Conservation (phyloP, 2,329 filamentous ascomycete species). For the Nannizziopsis barbatae region DNA sequence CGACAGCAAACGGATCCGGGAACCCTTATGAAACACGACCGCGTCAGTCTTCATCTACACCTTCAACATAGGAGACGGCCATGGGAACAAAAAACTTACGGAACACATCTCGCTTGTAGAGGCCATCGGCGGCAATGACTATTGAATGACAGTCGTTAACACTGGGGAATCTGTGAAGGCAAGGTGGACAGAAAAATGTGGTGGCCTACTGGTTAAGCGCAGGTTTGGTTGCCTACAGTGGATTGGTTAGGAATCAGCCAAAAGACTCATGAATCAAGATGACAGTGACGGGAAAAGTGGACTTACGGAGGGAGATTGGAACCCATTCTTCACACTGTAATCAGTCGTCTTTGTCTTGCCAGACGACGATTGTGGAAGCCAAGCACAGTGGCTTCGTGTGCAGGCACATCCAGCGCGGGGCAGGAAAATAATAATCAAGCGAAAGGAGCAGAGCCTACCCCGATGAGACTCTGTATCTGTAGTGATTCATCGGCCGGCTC, state of each 20-base stretch:
- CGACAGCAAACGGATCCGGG: constrained; percentile 93
- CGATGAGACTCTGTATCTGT: background rate
- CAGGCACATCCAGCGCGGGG: constrained; percentile 8
- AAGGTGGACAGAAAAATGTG: constrained; percentile 20
- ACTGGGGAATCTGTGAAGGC: constrained; percentile 15
- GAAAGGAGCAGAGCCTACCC: background rate
- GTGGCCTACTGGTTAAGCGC: constrained; percentile 70
- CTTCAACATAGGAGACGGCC: background rate
- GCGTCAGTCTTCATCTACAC: constrained; percentile 3
- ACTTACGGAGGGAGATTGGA: constrained; percentile 55
- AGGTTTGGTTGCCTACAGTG: constrained; percentile 64
- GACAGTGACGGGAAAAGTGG: constrained; percentile 13
- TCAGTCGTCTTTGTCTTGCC: constrained; percentile 4
- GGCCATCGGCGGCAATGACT: constrained; percentile 97
- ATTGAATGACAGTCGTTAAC: constrained; percentile 16
- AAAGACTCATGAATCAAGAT: constrained; percentile 12
- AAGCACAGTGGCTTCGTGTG: constrained; percentile 5
- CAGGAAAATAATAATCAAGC: background rate
- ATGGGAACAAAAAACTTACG: constrained; percentile 52
- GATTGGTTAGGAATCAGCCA: background rate
- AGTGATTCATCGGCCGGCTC: too few relatives aligned
- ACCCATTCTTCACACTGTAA: constrained; percentile 37
- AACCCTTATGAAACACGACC: constrained; percentile 53
- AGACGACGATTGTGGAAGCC: constrained; percentile 5
- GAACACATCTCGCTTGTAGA: constrained; percentile 99